phyloP scores from a whole-genome alignment of 768 basidiomycete genomes.

The Leccinum disarticulatum region DNA sequence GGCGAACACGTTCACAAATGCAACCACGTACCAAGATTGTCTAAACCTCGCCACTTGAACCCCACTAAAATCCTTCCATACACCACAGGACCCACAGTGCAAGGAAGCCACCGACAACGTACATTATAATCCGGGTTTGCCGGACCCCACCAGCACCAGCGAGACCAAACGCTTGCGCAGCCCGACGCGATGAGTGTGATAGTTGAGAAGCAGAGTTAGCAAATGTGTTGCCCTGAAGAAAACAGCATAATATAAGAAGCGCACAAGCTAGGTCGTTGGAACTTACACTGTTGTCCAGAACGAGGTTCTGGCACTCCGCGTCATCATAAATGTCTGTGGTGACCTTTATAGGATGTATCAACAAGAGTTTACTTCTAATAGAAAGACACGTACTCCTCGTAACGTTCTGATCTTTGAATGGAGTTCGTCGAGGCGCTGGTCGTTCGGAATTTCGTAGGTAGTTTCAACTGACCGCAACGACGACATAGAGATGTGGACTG shows the following conservation, averaged over 20 bases:
- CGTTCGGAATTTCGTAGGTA: conserved; percentile 83
- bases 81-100: conserved; percentile 56
- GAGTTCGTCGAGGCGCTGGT: conserved; percentile 78
- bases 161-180: conserved; percentile 75
- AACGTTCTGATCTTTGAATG: conserved; percentile 83
- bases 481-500: conserved; percentile 29
- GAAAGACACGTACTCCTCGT: conserved; percentile 57
- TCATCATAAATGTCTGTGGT: conserved; percentile 86
- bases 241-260: neutral
- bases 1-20: neutral
- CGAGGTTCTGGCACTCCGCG: conserved; percentile 77
- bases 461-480: conserved; percentile 52
- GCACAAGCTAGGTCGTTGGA: neutral
- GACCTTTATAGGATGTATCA: conserved; percentile 44
- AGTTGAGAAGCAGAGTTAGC: conserved; percentile 61
- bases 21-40: conserved; percentile 14
- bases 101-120: conserved; percentile 55
- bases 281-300: conserved; percentile 74
- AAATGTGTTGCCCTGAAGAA: conserved; percentile 62
- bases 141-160: conserved; percentile 58
- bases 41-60: conserved; percentile 18
- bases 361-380: neutral
- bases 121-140: conserved; percentile 65
- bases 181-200: conserved; percentile 65
- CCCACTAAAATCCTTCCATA: conserved; percentile 48